Evolutionary conservation across 2,329 filamentous ascomycete species (phyloP), one percentile per base, ranked within the genome.

Genomic region (Fusarium abutilonis): DNA sequence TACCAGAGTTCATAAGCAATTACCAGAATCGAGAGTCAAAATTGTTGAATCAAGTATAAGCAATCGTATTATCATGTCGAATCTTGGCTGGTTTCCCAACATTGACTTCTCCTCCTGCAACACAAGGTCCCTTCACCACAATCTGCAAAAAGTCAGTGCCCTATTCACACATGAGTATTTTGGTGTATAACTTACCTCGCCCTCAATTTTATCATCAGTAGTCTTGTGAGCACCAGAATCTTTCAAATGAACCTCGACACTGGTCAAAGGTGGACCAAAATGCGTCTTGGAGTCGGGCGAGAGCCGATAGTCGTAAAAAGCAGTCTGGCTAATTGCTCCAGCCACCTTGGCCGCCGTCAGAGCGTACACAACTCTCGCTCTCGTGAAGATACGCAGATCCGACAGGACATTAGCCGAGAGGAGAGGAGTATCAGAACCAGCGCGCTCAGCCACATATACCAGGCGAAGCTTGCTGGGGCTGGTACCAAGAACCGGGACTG

Each of bases 321-420:
- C 88, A 8, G 91, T 96, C 78, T 98, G 94, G 1, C 89, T 82
- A n/a, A 96, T 86, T 1, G 93, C 89, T 34, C 95, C 95, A 3
- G 93, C 94, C n/a, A 98, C 91, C 59, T 86, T 86, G 21, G 92
- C 81, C 1, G 90, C 88, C 15, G 92, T 90, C 51, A 99, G 82
- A 4, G 93, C 93, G 75, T 98, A 97, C 46, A 96, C 82, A 53
- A 97, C 82, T 47, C 92, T 86, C 2, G 92, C 89, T 26, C 89
- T 86, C 2, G 90, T 91, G 75, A 93, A 91, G 48, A 96, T 84
- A 41, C 93, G 87, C 54, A 98, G 78, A 71, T 97, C 92, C 0
- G 90, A 92, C 36, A 98, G 81, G 46, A 88, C 85, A 19, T 83
- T 77, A 4, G 89, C 87, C 36, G 85, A 89, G 11, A 98, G 79